These are phyloP conservation scores for Sequoia sempervirens DNA, from an alignment of 75 land plant genomes.

Conservation along the genomic window DNA sequence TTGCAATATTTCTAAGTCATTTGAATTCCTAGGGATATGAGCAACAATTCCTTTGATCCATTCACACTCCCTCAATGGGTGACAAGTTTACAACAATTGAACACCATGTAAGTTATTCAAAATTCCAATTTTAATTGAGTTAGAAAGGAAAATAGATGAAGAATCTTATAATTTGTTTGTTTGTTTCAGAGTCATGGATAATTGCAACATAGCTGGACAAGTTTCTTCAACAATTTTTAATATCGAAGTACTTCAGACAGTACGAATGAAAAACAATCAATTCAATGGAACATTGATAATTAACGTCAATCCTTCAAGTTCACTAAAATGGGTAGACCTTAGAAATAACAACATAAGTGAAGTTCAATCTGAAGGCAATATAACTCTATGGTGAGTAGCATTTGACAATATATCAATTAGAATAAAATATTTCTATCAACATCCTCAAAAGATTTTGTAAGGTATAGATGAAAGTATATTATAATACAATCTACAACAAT, in stretches of 20 bases:
- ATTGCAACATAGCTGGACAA: neutral
- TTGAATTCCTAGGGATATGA: slow-evolving; percentile 37
- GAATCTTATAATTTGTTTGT: neutral
- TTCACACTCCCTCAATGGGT: slow-evolving; percentile 53
- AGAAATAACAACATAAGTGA: slow-evolving; percentile 36
- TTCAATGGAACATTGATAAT: slow-evolving; percentile 38
- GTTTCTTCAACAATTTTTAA: neutral
- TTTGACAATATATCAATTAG: neutral
- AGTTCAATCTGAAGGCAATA: slow-evolving; percentile 11
- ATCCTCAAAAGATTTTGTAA: neutral
- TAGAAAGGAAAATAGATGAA: neutral
- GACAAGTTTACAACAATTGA: slow-evolving; percentile 33
- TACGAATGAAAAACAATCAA: slow-evolving; percentile 43
- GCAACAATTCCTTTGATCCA: slow-evolving; percentile 50
- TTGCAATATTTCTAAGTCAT: neutral
- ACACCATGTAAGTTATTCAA: slow-evolving; percentile 46
- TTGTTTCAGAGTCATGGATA: slow-evolving; percentile 3
- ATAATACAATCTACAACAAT: too few relatives aligned
- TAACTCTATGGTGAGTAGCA: slow-evolving; percentile 37
- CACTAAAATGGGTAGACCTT: slow-evolving; percentile 39
- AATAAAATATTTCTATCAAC: neutral
- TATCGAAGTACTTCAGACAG: slow-evolving; percentile 3
- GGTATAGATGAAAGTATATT: too few relatives aligned
- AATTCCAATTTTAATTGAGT: neutral
- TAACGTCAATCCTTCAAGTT: slow-evolving; percentile 20